Conservation (phyloP, 495 filamentous ascomycete genomes). For the Astrothelium subdiscretum region DNA sequence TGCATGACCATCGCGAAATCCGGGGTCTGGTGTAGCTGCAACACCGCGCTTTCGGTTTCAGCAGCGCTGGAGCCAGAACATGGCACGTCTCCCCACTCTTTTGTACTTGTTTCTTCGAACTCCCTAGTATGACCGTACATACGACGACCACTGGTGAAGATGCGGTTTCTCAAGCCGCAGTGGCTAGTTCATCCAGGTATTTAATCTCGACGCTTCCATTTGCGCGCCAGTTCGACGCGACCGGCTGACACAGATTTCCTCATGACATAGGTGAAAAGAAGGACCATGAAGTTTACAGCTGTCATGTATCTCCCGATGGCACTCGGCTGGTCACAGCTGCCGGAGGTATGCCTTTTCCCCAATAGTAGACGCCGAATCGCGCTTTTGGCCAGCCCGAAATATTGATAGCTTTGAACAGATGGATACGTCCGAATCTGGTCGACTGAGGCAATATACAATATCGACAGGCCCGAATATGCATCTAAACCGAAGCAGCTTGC, state of each 20-base stretch:
- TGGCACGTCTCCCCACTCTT: background rate
- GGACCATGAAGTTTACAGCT: conserved; percentile 94
- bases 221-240: background rate
- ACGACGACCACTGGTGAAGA: background rate
- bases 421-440: conserved; percentile 97
- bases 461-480: conserved; percentile 46
- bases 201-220: background rate
- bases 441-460: conserved; percentile 79
- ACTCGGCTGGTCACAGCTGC: conserved; percentile 82
- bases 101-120: background rate
- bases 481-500: conserved; percentile 84
- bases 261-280: conserved; percentile 67
- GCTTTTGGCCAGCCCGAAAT: background rate
- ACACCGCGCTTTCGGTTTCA: background rate
- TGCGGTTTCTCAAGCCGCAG: conserved; percentile 6
- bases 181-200: conserved; percentile 8
- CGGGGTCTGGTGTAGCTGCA: background rate
- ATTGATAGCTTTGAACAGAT: conserved; percentile 40
- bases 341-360: conserved; percentile 51
- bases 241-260: conserved; percentile 7
- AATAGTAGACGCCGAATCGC: background rate
- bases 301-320: conserved; percentile 91
- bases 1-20: background rate
- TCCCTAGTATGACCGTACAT: background rate
- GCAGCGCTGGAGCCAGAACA: background rate